Conservation (phyloP, 148 eudicot species). For the Spergularia bocconei region DNA sequence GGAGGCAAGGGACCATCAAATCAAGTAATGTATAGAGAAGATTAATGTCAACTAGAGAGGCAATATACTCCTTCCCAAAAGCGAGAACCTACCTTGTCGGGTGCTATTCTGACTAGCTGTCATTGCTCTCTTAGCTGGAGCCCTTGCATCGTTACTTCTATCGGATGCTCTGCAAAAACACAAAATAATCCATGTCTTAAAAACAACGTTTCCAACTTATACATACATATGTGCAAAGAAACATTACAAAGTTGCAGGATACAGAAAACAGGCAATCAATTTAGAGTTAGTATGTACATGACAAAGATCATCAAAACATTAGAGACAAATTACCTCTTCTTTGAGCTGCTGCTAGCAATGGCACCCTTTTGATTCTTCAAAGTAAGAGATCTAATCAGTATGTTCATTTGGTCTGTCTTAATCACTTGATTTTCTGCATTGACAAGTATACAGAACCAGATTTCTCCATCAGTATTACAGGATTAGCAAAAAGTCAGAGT, state of each 20-base stretch:
- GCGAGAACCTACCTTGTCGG: conserved; percentile 45
- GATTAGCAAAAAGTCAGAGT: background rate
- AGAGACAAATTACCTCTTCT: conserved; percentile 57
- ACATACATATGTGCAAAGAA: background rate
- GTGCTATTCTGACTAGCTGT: conserved; percentile 43
- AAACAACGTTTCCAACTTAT: background rate
- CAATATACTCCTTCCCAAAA: background rate
- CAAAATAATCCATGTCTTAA: background rate
- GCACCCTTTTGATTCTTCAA: conserved; percentile 70
- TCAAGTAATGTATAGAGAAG: background rate
- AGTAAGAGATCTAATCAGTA: conserved; percentile 82
- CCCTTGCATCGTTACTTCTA: conserved; percentile 56
- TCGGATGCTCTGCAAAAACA: conserved; percentile 60
- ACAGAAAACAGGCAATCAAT: background rate
- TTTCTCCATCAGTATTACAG: background rate
- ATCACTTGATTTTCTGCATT: conserved; percentile 75
- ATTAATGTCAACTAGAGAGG: background rate
- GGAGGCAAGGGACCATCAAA: background rate
- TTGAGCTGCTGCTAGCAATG: conserved; percentile 53
- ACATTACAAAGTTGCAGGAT: background rate
- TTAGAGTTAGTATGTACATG: background rate
- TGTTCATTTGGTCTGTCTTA: conserved; percentile 84
- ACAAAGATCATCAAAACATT: background rate
- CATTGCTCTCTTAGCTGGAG: conserved; percentile 63
- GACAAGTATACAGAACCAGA: conserved; percentile 18